Evolutionary conservation across 495 filamentous ascomycete genomes (phyloP).

Genomic region (Usnea hakonensis): DNA sequence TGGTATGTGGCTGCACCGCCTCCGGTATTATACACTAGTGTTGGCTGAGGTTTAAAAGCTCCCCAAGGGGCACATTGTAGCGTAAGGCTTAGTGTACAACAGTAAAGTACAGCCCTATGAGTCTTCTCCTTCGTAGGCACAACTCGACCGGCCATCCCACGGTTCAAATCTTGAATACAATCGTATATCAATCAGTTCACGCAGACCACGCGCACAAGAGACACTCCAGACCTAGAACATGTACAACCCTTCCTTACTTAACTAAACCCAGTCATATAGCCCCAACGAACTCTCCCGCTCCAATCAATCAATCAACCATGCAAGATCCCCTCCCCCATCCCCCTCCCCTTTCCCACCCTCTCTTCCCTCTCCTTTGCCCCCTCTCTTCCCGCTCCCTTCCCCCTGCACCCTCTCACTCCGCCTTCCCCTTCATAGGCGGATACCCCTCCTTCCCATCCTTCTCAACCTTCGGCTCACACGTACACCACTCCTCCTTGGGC

Average conservation of each 20-base stretch:
- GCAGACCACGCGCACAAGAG: too few species aligned
- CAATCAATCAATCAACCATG: neutral
- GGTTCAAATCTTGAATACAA: too few species aligned
- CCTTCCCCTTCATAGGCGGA: slow-evolving; percentile 52
- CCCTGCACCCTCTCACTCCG: slow-evolving; percentile 24
- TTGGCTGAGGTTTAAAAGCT: too few species aligned
- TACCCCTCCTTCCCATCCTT: slow-evolving; percentile 54
- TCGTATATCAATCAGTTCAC: too few species aligned
- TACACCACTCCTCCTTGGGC: slow-evolving; percentile 53
- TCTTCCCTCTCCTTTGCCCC: slow-evolving; percentile 4
- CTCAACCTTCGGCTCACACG: slow-evolving; percentile 54
- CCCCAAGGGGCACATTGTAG: too few species aligned
- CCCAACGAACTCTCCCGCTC: neutral
- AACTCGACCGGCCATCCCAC: too few species aligned
- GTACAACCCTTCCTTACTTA: neutral
- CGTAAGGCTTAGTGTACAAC: too few species aligned
- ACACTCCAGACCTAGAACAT: too few species aligned
- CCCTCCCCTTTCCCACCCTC: neutral
- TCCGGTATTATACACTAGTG: too few species aligned
- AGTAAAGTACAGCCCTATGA: too few species aligned
- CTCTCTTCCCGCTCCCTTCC: neutral
- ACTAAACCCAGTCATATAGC: neutral
- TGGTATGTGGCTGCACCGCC: too few species aligned
- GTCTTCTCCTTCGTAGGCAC: too few species aligned
- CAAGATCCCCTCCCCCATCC: neutral